phyloP scores from a whole-genome alignment of 345 rosid genomes.

The Citrus trifoliata region DNA sequence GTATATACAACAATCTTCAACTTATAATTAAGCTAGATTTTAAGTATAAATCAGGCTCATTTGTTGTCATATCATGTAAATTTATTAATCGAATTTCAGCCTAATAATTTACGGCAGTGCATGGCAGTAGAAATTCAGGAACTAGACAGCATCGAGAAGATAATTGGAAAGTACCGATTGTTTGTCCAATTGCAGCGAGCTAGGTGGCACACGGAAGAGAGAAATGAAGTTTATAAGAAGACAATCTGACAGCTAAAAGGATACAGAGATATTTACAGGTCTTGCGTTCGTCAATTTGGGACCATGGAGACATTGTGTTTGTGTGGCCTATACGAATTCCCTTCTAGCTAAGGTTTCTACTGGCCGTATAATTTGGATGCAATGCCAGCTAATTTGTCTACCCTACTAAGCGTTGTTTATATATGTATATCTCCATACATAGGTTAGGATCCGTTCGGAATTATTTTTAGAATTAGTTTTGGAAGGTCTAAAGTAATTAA shows the following conservation, averaged over 20 bases:
- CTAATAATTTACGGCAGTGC: neutral
- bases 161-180: neutral
- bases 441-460: no score
- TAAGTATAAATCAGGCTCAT: no score
- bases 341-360: conserved; percentile 3
- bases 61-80: neutral
- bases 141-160: neutral
- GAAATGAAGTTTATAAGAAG: conserved; percentile 2
- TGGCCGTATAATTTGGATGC: neutral
- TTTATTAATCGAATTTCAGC: neutral
- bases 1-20: no score
- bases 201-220: conserved; percentile 17
- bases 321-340: conserved; percentile 21
- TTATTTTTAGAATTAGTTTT: no score
- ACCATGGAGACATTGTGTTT: conserved; percentile 11
- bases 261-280: neutral
- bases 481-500: no score
- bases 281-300: neutral
- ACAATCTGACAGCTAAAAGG: conserved; percentile 13
- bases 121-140: neutral
- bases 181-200: conserved; percentile 3
- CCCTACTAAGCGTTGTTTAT: neutral
- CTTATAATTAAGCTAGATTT: no score
- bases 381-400: neutral
- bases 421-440: no score